phyloP scores from a whole-genome alignment of 2,329 filamentous ascomycete species.

The Calonectria fujianensis region DNA sequence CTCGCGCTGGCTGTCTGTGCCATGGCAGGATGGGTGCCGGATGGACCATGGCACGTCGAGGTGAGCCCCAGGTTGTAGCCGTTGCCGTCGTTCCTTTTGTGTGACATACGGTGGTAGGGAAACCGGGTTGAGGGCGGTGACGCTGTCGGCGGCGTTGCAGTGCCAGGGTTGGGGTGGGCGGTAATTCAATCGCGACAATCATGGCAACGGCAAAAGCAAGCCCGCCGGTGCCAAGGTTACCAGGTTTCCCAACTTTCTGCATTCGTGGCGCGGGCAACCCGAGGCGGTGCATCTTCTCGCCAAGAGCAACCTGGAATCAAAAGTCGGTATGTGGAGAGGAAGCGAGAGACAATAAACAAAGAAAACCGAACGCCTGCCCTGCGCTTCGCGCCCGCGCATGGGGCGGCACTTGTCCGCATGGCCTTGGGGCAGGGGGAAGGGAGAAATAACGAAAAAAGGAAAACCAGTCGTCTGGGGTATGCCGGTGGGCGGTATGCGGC shows the following conservation, averaged over 20 bases:
- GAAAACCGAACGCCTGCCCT: slow-evolving; percentile 39
- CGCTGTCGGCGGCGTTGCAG: slow-evolving; percentile 20
- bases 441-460: slow-evolving; percentile 23
- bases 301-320: slow-evolving; percentile 41
- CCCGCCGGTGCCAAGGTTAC: not conserved
- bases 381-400: slow-evolving; percentile 42
- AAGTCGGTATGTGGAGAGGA: slow-evolving; percentile 36
- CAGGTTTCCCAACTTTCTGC: slow-evolving; percentile 4
- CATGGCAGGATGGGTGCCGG: not conserved
- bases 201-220: slow-evolving; percentile 22
- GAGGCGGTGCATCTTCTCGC: slow-evolving; percentile 29
- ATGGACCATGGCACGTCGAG: slow-evolving; percentile 13
- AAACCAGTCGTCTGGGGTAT: slow-evolving; percentile 40
- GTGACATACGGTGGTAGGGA: slow-evolving; percentile 13
- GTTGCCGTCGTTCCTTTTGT: not conserved
- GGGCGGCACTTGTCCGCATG: slow-evolving; percentile 40
- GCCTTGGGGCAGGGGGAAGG: slow-evolving; percentile 2
- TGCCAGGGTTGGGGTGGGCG: slow-evolving; percentile 26
- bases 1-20: not conserved
- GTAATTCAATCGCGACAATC: slow-evolving; percentile 24
- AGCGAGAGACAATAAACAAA: slow-evolving; percentile 30
- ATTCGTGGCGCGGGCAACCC: slow-evolving; percentile 11
- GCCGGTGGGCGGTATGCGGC: slow-evolving; percentile 36
- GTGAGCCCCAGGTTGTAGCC: not conserved
- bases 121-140: slow-evolving; percentile 17